Evolutionary conservation across 768 basidiomycete genomes (phyloP), one percentile per base, ranked within the genome.

Genomic region (Boletus reticulatus): DNA sequence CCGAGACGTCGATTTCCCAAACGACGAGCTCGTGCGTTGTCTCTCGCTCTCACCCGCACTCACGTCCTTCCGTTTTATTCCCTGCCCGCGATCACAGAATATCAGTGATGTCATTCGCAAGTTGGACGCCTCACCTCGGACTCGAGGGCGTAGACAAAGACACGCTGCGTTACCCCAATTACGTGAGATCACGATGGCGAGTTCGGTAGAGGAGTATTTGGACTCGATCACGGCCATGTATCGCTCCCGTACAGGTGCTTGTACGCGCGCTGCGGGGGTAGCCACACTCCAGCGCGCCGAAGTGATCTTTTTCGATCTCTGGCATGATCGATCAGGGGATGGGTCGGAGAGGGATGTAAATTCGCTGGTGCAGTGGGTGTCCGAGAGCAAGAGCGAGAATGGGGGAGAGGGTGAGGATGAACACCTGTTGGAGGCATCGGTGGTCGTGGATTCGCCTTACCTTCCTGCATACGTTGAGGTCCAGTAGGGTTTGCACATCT

Each of bases 1-100:
- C 20, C 47, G 36, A 37, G 58, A 60, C 10, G 54, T 69, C 13
- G 17, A 58, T 31, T 62, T 68, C 50, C 48, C 67, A 10, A 58
- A 59, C n/a, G 45, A 59, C 10, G 67, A 67, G 17, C 32, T 68
- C 9, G 4, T 64, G 19, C 64, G 55, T 4, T 66, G 66, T 39
- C 58, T 67, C 17, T 39, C 47, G 14, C 47, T 51, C 32, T 56
- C 67, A 17, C 59, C 20, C 43, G 34, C 50, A 20, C 60, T 62
- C 48, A 43, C 38, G 14, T 56, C 55, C 19, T 39, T 69, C 38
- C 43, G 53, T 22, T 62, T 67, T 32, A 58, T 67, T 24, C 63
- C 61, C 20, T 61, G 36, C 4, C 63, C 61, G 16, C 56, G 55
- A 20, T 61, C 59, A 10, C 63, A 67, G 13, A 31, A 62, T 19